phyloP scores from a whole-genome alignment of 78 protist genomes.

The Blattamonas nauphoetae region DNA sequence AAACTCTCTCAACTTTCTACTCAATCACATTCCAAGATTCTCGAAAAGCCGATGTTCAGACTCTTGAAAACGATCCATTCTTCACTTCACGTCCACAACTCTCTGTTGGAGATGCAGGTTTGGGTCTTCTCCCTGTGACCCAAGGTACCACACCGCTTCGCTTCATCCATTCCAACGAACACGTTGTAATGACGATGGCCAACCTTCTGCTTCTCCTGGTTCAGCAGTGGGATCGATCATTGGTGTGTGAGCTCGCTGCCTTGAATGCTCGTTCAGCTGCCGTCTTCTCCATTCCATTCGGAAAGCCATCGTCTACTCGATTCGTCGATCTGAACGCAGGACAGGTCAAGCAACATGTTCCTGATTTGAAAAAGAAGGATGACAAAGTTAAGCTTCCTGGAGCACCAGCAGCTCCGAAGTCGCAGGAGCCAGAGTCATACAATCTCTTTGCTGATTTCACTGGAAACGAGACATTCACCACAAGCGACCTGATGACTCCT shows the following conservation, averaged over 20 bases:
- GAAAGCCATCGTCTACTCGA: background rate
- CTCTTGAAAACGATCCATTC: background rate
- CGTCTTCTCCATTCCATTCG: background rate
- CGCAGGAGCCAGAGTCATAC: background rate
- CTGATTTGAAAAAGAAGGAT: too few species aligned
- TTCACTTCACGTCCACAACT: background rate
- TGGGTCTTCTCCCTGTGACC: too few species aligned
- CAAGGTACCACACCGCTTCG: background rate
- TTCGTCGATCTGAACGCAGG: background rate
- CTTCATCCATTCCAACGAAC: background rate
- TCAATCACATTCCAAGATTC: background rate
- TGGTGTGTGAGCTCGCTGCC: background rate
- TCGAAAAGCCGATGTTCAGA: background rate
- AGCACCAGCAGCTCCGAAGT: too few species aligned
- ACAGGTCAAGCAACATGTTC: background rate
- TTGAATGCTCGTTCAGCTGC: background rate
- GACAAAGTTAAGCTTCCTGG: too few species aligned
- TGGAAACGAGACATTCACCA: background rate
- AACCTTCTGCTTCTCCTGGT: background rate
- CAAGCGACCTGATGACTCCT: background rate
- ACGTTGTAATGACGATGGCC: background rate
- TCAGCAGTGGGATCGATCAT: background rate
- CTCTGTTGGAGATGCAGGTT: background rate
- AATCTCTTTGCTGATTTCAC: background rate
- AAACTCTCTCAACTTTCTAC: background rate